Conservation (phyloP, 2,329 filamentous ascomycete genomes). For the Leptographium flavum region DNA sequence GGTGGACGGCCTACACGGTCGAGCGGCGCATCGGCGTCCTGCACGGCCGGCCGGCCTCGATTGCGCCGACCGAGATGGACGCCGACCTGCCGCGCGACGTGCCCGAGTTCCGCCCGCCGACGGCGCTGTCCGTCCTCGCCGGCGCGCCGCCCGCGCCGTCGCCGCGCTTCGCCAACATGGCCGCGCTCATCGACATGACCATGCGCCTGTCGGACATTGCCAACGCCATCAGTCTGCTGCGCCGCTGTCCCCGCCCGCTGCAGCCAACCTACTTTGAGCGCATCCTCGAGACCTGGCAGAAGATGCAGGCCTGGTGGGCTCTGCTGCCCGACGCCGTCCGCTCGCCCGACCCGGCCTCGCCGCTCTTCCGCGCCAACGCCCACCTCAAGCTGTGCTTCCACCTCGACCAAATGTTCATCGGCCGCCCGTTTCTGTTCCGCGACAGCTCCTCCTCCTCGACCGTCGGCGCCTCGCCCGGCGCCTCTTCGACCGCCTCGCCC, state of each 20-base stretch:
- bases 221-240: constrained; percentile 24
- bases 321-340: constrained; percentile 22
- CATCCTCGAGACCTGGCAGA: constrained; percentile 21
- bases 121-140: no score
- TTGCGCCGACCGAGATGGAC: constrained; percentile 37
- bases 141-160: neutral
- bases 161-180: constrained; percentile 4
- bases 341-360: constrained; percentile 24
- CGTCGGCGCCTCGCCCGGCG: neutral
- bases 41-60: constrained; percentile 39
- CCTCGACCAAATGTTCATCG: constrained; percentile 37
- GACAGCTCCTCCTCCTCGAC: constrained; percentile 5
- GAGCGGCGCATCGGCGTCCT: constrained; percentile 43
- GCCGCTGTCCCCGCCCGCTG: constrained; percentile 22
- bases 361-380: constrained; percentile 30
- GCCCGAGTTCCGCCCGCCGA: constrained; percentile 1
- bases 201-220: constrained; percentile 23
- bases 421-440: constrained; percentile 36
- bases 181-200: constrained; percentile 16
- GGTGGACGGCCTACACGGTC: constrained; percentile 42
- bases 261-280: constrained; percentile 24
- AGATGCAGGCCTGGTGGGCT: constrained; percentile 27
- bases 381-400: constrained; percentile 39
- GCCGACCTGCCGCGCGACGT: constrained; percentile 27
- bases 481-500: neutral